Conservation (phyloP, 345 rosid species). For the Jatropha curcas region DNA sequence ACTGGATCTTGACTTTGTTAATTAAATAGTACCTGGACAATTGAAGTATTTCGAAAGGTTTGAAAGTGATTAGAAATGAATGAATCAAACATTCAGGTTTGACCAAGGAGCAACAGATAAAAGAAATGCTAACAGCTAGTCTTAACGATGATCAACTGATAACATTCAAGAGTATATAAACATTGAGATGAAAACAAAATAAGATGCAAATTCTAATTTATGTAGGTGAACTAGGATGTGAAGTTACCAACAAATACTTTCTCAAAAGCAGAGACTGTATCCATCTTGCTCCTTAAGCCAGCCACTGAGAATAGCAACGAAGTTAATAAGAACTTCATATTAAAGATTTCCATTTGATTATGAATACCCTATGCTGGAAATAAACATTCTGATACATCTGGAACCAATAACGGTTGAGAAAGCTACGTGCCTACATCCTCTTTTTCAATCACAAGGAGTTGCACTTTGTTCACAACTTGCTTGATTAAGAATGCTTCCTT, state of each 20-base stretch:
- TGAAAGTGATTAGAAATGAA: neutral
- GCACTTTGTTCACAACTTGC: slow-evolving; percentile 55
- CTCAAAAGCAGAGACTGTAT: slow-evolving; percentile 52
- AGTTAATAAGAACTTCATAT: slow-evolving; percentile 11
- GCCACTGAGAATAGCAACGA: slow-evolving; percentile 49
- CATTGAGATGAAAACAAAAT: neutral
- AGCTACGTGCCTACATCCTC: slow-evolving; percentile 76
- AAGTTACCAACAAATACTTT: slow-evolving; percentile 55
- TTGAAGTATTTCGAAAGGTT: neutral
- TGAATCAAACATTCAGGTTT: neutral
- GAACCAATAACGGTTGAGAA: slow-evolving; percentile 26
- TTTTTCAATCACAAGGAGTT: slow-evolving; percentile 56
- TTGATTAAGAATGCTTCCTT: slow-evolving; percentile 66
- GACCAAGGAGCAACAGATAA: too few species aligned
- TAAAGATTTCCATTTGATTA: slow-evolving; percentile 8
- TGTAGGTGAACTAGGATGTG: slow-evolving; percentile 11
- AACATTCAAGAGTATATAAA: neutral
- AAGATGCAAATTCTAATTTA: slow-evolving; percentile 3
- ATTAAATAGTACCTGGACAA: neutral
- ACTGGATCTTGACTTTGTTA: neutral
- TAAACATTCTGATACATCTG: slow-evolving; percentile 1
- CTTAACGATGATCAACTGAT: neutral
- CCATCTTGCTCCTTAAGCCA: slow-evolving; percentile 66
- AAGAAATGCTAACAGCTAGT: neutral
- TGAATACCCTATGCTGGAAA: slow-evolving; percentile 12